phyloP scores from a whole-genome alignment of 768 basidiomycete species.

The Suillus plorans region DNA sequence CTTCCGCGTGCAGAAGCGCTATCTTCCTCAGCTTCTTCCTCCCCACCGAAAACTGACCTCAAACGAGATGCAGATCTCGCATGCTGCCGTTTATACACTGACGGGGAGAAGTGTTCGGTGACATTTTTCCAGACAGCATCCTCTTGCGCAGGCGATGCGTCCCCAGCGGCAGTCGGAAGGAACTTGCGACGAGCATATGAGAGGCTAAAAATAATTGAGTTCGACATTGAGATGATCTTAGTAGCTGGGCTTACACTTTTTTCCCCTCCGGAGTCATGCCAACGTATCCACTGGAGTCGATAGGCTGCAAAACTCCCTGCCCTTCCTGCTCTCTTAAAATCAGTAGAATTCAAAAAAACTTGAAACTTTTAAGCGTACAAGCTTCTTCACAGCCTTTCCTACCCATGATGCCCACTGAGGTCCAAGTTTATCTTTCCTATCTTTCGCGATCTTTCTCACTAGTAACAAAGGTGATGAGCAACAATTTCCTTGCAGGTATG shows the following conservation, averaged over 20 bases:
- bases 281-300: conserved; percentile 36
- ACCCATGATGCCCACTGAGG: conserved; percentile 52
- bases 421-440: conserved; percentile 44
- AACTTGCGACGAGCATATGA: conserved; percentile 33
- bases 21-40: conserved; percentile 10
- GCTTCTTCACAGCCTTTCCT: conserved; percentile 41
- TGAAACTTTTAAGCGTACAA: conserved; percentile 30
- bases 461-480: not conserved
- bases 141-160: conserved; percentile 30
- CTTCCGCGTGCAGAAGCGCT: conserved; percentile 11
- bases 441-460: conserved; percentile 49
- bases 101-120: conserved; percentile 22
- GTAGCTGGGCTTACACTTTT: conserved; percentile 39
- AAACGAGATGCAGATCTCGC: conserved; percentile 7
- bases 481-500: not conserved
- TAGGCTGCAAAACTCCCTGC: conserved; percentile 41
- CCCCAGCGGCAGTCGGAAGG: conserved; percentile 24
- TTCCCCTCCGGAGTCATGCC: conserved; percentile 43
- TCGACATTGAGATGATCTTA: conserved; percentile 1
- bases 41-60: not conserved
- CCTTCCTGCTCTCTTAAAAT: conserved; percentile 34
- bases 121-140: conserved; percentile 42
- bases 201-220: conserved; percentile 24
- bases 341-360: not conserved
- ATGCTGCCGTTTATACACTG: conserved; percentile 16